Evolutionary conservation across 345 rosid species (phyloP).

Genomic region (Balakata baccata): DNA sequence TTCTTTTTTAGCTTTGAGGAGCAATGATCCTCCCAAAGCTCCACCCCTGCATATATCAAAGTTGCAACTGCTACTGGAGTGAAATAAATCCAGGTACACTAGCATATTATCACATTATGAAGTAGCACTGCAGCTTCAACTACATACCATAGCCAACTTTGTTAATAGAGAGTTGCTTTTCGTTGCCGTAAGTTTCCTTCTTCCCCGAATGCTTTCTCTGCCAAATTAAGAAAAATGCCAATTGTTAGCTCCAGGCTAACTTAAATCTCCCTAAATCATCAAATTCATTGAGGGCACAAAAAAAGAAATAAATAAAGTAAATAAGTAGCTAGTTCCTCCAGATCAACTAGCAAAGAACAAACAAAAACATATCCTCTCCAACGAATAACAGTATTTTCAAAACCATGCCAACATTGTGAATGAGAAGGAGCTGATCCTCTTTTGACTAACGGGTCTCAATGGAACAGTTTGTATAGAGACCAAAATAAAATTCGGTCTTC

Average conservation of each 20-base stretch:
- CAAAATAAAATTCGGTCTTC: background rate
- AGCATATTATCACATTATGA: background rate
- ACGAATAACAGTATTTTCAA: background rate
- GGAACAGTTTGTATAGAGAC: background rate
- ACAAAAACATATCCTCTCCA: background rate
- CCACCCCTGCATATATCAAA: background rate
- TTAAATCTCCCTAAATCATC: background rate
- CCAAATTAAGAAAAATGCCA: slow-evolving; percentile 20
- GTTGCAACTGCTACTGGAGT: background rate
- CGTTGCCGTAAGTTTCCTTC: slow-evolving; percentile 75
- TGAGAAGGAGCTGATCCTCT: background rate
- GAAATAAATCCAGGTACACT: slow-evolving; percentile 5
- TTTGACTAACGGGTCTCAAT: background rate
- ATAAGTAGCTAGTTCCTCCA: background rate
- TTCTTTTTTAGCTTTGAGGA: no score
- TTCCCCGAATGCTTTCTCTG: slow-evolving; percentile 86
- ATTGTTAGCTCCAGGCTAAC: background rate
- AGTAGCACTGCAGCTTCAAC: background rate
- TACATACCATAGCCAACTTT: slow-evolving; percentile 93
- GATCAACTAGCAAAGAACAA: background rate
- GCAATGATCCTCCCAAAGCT: no score
- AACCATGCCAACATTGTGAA: background rate
- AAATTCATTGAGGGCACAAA: background rate
- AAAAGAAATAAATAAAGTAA: background rate
- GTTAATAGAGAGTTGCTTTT: slow-evolving; percentile 81